Evolutionary conservation across 1,284 basidiomycete species (phyloP), one percentile per base, ranked within the genome.

Genomic region (Fomitopsis palustris): DNA sequence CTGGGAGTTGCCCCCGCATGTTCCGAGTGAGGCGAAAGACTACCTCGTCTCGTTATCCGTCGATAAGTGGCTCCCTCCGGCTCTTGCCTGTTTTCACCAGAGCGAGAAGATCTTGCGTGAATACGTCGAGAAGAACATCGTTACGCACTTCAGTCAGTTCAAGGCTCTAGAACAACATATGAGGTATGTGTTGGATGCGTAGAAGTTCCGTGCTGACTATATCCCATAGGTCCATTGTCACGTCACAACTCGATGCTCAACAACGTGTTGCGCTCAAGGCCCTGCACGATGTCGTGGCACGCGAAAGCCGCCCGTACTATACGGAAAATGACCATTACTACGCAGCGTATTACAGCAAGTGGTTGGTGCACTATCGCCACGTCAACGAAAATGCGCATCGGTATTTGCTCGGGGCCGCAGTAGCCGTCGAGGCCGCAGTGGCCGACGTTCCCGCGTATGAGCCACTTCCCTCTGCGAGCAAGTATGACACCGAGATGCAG

Each of bases 1-100:
- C 3, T 85, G 83, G 83, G 82, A 85, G 56, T 74, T 85, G 4
- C 81, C 81, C 0, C 71, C 72, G 4, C 74, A 82, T 53, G 69
- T 83, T 37, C 83, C 82, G 0, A 84, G 79, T 51, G 77, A 80
- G 38, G 81, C 81, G 2, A 82, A 78, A 39, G 73, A 69, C 27
- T 68, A 63, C 9, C 73, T 85, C 35, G 76, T 83, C 16, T 61
- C 66, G 5, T 63, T 67, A n/a, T 79, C 76, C 56, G 74, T 77
- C 16, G 54, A 59, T 2, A 57, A 74, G 5, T 84, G 83, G 83
- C 53, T 67, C 5, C 41, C 55, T 1, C 81, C 82, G 0, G 68
- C 77, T 0, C 52, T 73, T 7, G 38, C 41, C 8, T 83, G 82
- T 61, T 76, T 82, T 63, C 60, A 73, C 0, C 64, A 69, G 19